These are phyloP conservation scores for Dendrocalamus sinicus DNA, from an alignment of 176 grass and related monocot species.

Conservation along the genomic window DNA sequence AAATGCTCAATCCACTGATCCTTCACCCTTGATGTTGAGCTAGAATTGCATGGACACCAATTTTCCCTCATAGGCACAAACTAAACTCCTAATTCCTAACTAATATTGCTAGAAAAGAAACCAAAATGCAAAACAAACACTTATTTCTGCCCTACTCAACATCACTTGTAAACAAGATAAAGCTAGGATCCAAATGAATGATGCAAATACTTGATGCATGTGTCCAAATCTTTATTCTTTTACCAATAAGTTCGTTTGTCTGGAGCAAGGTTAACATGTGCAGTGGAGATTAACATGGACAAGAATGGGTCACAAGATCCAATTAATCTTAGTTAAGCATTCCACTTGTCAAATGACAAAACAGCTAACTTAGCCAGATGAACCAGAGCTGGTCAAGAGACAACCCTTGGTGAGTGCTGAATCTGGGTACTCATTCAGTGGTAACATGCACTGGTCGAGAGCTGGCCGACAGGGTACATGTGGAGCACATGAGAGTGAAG, in stretches of 20 bases:
- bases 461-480: constrained; percentile 61
- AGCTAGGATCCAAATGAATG: constrained; percentile 19
- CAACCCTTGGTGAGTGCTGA: constrained; percentile 24
- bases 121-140: constrained; percentile 13
- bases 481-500: constrained; percentile 64
- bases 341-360: constrained; percentile 42
- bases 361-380: neutral
- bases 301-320: constrained; percentile 23
- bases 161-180: neutral
- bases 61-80: neutral
- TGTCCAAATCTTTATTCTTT: constrained; percentile 7
- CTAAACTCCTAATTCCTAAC: neutral
- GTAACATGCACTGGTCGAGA: constrained; percentile 41
- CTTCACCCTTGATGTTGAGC: neutral
- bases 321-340: neutral
- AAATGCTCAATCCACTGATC: neutral
- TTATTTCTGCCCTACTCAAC: neutral
- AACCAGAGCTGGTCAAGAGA: constrained; percentile 25
- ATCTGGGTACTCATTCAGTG: constrained; percentile 29
- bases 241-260: constrained; percentile 20
- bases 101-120: neutral
- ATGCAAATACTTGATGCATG: constrained; percentile 3
- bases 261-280: constrained; percentile 27
- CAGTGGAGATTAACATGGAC: neutral
- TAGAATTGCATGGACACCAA: neutral